Base-by-base conservation (phyloP, 164 flowering plant genomes). In the Cinnamomum micranthum region DNA sequence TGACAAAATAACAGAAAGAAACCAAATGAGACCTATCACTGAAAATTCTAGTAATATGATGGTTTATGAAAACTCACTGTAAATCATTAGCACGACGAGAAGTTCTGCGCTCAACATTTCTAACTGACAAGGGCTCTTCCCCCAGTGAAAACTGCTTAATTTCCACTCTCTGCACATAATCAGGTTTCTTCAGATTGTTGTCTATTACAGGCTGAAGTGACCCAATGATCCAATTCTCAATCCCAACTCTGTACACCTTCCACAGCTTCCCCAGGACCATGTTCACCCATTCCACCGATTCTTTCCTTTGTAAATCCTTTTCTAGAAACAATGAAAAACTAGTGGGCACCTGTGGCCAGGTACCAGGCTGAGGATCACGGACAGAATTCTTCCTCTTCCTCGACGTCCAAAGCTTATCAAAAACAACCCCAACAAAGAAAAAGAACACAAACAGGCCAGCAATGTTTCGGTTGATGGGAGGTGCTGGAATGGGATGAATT, bases 201-300 rank as follows among this genome's bases (percentile, higher is more conserved):
- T 95, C 98, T 73, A 95, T 95, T 55, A 93, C 96, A 15, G 99
- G 99, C 84, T 95, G 99, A 77, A 95, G 88, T 80, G 88, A 85
- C 58, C 99, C 98, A 84, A 89, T 82, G 19, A 95, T 59, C 99
- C 98, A 93, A 86, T 92, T 90, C 80, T 95, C 99, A 76, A 93
- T 68, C 69, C 89, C 97, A 72, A 69, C 83, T 82, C 98, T 87
- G 58, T 93, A 95, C 20, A 93, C 99, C 83, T 91, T 92, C 99
- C 99, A 95, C 76, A 95, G 78, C 82, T 95, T 95, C 79, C 96
- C 99, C 80, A 95, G 73, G 76, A 95, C 99, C 99, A 95, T 95
- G 73, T 95, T 95, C 73, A 95, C 99, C 99, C 99, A 95, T 77
- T 95, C 99, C 68, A 95, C 99, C 0, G 99, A 89, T 79, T 95